Evolutionary conservation across 2,329 filamentous ascomycete species (phyloP).

Genomic region (Aspergillus pseudonomiae): DNA sequence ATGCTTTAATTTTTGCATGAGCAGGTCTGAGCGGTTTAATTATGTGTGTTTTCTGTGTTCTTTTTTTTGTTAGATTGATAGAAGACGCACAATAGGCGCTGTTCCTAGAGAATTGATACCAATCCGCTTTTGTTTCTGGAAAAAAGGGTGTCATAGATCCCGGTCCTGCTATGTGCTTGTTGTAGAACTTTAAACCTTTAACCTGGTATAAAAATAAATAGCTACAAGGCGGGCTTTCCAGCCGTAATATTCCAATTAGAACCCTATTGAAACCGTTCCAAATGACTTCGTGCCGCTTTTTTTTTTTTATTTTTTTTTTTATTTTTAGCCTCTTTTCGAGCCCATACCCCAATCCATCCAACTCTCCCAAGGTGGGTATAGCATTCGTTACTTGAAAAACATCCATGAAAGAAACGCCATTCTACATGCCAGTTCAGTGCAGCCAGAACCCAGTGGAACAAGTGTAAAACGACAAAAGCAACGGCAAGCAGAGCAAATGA

Average conservation of each 20-base stretch:
- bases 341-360: neutral
- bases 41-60: conserved; percentile 11
- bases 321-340: neutral
- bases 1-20: conserved; percentile 13
- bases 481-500: neutral
- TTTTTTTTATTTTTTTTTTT: neutral
- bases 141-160: neutral
- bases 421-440: conserved; percentile 2
- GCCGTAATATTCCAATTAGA: neutral
- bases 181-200: neutral
- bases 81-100: conserved; percentile 20
- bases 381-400: neutral
- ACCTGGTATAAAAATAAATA: neutral
- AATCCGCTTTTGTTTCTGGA: conserved; percentile 12
- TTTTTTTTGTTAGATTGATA: conserved; percentile 24
- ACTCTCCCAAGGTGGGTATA: conserved; percentile 11
- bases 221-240: neutral
- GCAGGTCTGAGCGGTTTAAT: conserved; percentile 21
- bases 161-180: neutral
- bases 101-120: conserved; percentile 28
- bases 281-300: neutral
- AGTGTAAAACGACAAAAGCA: neutral
- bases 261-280: neutral
- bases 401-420: conserved; percentile 10
- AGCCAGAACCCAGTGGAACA: neutral